Evolutionary conservation across 2,329 filamentous ascomycete genomes (phyloP).

Genomic region (Pseudogymnoascus sp.): DNA sequence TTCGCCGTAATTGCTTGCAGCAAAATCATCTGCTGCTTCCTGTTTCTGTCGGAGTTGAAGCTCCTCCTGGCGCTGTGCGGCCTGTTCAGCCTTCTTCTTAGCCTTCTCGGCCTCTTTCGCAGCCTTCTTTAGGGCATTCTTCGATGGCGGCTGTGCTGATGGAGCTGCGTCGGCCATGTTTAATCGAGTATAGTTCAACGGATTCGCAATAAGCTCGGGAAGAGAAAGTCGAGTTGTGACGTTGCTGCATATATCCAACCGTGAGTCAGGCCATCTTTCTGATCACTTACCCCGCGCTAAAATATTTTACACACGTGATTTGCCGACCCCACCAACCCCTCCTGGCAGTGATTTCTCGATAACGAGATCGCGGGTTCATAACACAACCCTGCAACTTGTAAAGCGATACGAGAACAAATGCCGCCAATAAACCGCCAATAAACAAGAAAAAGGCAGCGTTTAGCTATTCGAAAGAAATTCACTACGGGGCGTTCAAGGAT

Average conservation of each 20-base stretch:
- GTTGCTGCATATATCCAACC: neutral
- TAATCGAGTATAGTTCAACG: neutral
- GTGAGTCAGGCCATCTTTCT: neutral
- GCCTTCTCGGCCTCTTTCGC: neutral
- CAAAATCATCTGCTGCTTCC: slow-evolving; percentile 43
- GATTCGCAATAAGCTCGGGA: neutral
- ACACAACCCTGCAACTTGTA: too few relatives aligned
- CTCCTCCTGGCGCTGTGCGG: slow-evolving; percentile 48
- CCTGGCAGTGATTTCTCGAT: too few relatives aligned
- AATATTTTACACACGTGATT: neutral
- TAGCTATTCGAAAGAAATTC: too few relatives aligned
- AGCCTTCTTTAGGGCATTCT: neutral
- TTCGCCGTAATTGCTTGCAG: slow-evolving; percentile 49
- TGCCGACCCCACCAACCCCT: neutral
- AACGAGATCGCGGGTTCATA: too few relatives aligned
- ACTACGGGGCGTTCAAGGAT: too few relatives aligned
- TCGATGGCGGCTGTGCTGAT: neutral
- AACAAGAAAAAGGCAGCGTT: too few relatives aligned
- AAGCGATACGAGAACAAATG: too few relatives aligned
- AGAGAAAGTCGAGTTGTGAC: neutral
- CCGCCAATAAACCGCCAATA: too few relatives aligned
- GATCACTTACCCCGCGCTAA: neutral
- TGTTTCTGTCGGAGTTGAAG: slow-evolving; percentile 41
- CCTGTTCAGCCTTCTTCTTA: neutral
- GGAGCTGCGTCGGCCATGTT: neutral